A percentile compares a stretch with the other conserved stretches of the same genome.
phyloP scores from a whole-genome alignment of 345 rosid species.

The Odontarrhena argentea region DNA sequence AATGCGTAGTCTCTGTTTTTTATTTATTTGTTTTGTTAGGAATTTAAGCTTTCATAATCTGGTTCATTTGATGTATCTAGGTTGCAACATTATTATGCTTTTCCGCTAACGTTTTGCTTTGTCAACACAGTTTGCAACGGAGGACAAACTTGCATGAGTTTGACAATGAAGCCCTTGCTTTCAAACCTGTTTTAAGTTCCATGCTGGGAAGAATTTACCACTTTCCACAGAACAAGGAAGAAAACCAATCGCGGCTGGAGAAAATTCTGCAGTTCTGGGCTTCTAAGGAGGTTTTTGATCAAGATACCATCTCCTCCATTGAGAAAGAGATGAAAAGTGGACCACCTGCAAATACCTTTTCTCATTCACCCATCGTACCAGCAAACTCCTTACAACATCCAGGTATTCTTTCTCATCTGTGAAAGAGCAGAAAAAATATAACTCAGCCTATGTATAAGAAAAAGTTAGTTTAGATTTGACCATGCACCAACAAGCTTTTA shows the following conservation, averaged over 20 bases:
- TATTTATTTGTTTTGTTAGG: neutral
- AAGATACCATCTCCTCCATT: constrained; percentile 71
- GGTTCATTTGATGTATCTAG: constrained; percentile 5
- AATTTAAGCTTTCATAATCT: constrained; percentile 17
- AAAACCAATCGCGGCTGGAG: constrained; percentile 82
- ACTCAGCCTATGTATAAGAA: neutral
- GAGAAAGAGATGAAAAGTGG: constrained; percentile 91
- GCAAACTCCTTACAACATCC: constrained; percentile 46
- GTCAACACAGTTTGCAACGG: constrained; percentile 74
- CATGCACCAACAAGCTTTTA: constrained; percentile 14
- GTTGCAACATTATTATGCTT: constrained; percentile 28
- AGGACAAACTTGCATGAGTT: constrained; percentile 76
- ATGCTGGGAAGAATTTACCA: constrained; percentile 92
- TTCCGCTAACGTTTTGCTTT: constrained; percentile 10
- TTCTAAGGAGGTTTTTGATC: constrained; percentile 90
- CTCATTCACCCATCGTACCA: constrained; percentile 59
- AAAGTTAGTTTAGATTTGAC: constrained; percentile 7
- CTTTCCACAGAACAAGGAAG: constrained; percentile 82
- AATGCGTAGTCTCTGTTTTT: constrained; percentile 1
- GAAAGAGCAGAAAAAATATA: constrained; percentile 2
- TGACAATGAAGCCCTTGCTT: constrained; percentile 94
- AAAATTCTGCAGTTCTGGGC: constrained; percentile 96
- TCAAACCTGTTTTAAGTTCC: constrained; percentile 80
- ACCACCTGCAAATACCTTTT: constrained; percentile 53
- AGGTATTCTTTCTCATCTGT: constrained; percentile 32